Percentiles rank a stretch among this genome's conserved stretches.
Evolutionary conservation across 306 rosid species (phyloP).

Genomic region (Vicia sativa): DNA sequence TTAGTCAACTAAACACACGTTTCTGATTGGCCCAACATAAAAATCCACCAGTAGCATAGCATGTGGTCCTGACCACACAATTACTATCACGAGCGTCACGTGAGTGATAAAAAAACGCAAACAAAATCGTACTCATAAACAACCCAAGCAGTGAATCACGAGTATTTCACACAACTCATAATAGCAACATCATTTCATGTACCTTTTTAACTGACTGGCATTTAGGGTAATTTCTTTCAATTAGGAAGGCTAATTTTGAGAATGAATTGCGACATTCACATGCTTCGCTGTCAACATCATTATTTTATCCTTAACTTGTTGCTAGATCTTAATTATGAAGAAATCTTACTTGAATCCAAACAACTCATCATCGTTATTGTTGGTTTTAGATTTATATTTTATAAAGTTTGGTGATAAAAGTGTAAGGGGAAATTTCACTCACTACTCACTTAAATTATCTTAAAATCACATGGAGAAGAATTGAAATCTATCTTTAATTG

Average conservation of each 20-base stretch:
- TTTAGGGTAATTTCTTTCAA: neutral
- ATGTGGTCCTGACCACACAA: constrained; percentile 40
- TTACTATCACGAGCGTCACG: constrained; percentile 58
- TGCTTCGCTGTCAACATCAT: constrained; percentile 36
- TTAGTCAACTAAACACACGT: neutral
- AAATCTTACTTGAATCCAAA: constrained; percentile 37
- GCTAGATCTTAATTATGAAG: constrained; percentile 35
- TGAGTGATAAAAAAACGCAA: neutral
- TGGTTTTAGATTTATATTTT: too few species aligned
- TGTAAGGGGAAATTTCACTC: too few species aligned
- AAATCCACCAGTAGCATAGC: constrained; percentile 1
- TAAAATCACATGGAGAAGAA: too few species aligned
- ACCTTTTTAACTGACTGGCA: constrained; percentile 40
- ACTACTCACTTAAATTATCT: too few species aligned
- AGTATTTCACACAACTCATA: constrained; percentile 1
- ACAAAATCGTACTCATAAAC: neutral
- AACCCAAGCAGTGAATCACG: constrained; percentile 5
- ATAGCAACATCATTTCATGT: constrained; percentile 34
- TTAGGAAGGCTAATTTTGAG: neutral
- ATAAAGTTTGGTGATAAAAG: too few species aligned
- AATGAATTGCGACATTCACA: neutral
- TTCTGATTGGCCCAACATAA: constrained; percentile 2
- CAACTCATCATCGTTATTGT: neutral
- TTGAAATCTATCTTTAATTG: too few species aligned
- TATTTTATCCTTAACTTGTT: constrained; percentile 38